Evolutionary conservation across 2,329 filamentous ascomycete genomes (phyloP).

Genomic region (Epichloe sp.): DNA sequence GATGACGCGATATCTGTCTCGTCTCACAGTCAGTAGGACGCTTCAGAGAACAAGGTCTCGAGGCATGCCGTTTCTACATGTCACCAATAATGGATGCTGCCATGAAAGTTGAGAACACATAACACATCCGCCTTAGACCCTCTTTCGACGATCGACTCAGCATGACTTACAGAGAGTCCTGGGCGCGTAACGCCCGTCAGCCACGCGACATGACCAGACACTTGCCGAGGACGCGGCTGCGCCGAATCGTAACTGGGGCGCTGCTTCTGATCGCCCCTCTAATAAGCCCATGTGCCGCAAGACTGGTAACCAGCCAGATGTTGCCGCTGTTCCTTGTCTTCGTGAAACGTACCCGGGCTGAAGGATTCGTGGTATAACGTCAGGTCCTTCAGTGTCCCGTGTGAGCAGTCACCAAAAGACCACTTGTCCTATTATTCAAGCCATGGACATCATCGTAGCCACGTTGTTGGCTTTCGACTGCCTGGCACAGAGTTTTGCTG

Average conservation of each 20-base stretch:
- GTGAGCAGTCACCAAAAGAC: background rate
- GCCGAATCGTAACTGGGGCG: slow-evolving; percentile 2
- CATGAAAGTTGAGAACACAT: too few relatives aligned
- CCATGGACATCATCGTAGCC: background rate
- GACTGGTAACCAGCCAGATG: slow-evolving; percentile 6
- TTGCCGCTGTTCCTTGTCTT: background rate
- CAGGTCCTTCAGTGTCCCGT: background rate
- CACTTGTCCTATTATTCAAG: background rate
- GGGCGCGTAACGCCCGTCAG: background rate
- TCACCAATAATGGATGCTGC: too few relatives aligned
- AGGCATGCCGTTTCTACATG: background rate
- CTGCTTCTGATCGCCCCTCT: slow-evolving; percentile 4
- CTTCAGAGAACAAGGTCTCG: background rate
- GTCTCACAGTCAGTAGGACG: too few relatives aligned
- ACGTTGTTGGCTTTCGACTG: background rate
- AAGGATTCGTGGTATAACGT: background rate
- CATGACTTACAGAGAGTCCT: background rate
- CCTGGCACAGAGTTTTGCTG: background rate
- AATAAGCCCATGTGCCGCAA: background rate
- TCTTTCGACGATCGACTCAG: background rate
- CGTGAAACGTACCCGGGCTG: background rate
- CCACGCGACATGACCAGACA: background rate
- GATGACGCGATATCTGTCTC: background rate
- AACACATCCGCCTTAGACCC: background rate
- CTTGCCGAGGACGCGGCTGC: slow-evolving; percentile 1